Evolutionary conservation across 2,329 filamentous ascomycete species (phyloP), one percentile per base, ranked within the genome.

Genomic region (Cladophialophora immunda): DNA sequence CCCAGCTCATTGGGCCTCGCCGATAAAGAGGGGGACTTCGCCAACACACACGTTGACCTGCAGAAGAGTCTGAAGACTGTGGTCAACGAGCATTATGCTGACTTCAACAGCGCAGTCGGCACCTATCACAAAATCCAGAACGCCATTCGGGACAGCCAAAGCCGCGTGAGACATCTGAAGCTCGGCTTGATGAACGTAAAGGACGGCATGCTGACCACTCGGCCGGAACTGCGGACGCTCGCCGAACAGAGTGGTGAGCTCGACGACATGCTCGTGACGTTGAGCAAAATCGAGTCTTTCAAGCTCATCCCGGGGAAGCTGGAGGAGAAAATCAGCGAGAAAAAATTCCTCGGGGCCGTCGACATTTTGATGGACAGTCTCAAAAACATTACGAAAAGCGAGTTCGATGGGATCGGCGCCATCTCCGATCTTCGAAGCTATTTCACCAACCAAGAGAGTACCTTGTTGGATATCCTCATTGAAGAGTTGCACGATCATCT

Each of bases 51-150:
- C 78, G 85, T 89, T 71, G 92, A 95, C 76, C 87, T 99, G n/a
- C 94, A 99, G 77, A 90, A 91, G 73, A 94, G 94, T 9, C 84
- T 99, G 65, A 97, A 97, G 79, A 89, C 90, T 36, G 97, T 99
- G 73, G 95, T 99, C 29, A 97, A 99, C 78, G 94, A 99, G 81
- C 94, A 99, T 76, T 94, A 99, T 76, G 95, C 99, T 79, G 96
- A 95, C 55, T 99, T 99, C 85, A 99, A 98, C 81, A 97, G 93
- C 79, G 97, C 94, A 58, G 98, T 99, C 70, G 95, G 94, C 78
- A 98, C 94, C 22, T 99, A 98, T 76, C 96, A 99, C 83, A 97
- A 97, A 80, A 99, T 99, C 68, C 95, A 99, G 78, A 89, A 90
- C 60, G 97, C 93, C 79, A 95, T 99, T 71, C 92, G 94, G 74